These are phyloP conservation scores for Lasiosphaeris hirsuta DNA, from an alignment of 495 filamentous ascomycete species.

Conservation along the genomic window DNA sequence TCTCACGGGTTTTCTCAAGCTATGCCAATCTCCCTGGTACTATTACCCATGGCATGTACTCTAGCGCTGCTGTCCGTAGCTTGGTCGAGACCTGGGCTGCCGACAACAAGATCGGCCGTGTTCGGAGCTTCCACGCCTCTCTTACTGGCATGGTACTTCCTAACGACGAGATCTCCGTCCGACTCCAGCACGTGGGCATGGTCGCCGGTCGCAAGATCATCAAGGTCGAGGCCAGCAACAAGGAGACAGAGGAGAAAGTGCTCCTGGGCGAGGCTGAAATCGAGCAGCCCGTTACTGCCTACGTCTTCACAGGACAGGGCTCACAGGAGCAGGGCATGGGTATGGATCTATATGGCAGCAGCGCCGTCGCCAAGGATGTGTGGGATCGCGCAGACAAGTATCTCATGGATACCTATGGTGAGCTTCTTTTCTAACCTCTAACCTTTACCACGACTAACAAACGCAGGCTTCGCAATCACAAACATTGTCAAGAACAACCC, in stretches of 20 bases:
- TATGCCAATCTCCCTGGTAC: constrained; percentile 94
- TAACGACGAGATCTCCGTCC: constrained; percentile 90
- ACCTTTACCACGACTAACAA: constrained; percentile 36
- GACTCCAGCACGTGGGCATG: constrained; percentile 96
- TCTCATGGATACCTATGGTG: constrained; percentile 98
- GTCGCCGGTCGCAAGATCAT: constrained; percentile 97
- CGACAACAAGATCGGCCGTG: constrained; percentile 96
- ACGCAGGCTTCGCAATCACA: constrained; percentile 81
- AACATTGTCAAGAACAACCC: constrained; percentile 99
- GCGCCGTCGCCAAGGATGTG: constrained; percentile 89
- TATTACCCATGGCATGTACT: constrained; percentile 99
- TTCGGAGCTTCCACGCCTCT: constrained; percentile 91
- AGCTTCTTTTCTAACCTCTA: constrained; percentile 25
- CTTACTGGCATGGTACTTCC: constrained; percentile 97
- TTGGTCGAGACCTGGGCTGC: constrained; percentile 99
- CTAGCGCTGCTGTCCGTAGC: constrained; percentile 93
- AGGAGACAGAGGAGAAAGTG: constrained; percentile 93
- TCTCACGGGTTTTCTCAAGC: constrained; percentile 89
- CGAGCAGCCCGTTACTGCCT: constrained; percentile 94
- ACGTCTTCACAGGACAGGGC: constrained; percentile 97
- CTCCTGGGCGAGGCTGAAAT: constrained; percentile 94
- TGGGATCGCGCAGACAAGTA: constrained; percentile 98
- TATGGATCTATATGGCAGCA: constrained; percentile 96
- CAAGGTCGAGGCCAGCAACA: constrained; percentile 92
- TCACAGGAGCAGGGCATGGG: constrained; percentile 99